These are phyloP conservation scores for Cladosporium phlei DNA, from an alignment of 2,329 filamentous ascomycete genomes.

Conservation along the genomic window DNA sequence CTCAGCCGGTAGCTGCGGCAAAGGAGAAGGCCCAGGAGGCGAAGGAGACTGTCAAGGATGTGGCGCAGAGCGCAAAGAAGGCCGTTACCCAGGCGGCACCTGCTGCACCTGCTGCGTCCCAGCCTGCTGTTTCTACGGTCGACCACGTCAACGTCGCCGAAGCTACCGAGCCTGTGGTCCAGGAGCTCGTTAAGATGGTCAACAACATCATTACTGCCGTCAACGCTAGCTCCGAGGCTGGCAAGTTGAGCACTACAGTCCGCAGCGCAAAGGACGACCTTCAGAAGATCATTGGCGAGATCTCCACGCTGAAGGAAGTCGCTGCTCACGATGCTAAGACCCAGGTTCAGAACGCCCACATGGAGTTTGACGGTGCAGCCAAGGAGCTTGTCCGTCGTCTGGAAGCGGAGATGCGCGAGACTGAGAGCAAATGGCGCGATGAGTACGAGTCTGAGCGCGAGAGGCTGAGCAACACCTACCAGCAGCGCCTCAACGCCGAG, in stretches of 20 bases:
- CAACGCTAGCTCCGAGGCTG: conserved; percentile 75
- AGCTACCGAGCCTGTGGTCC: conserved; percentile 79
- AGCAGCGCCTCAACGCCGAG: conserved; percentile 72
- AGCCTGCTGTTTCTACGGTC: conserved; percentile 50
- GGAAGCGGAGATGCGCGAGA: conserved; percentile 72
- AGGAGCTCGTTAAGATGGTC: conserved; percentile 89
- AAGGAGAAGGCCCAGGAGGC: conserved; percentile 14
- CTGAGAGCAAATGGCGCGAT: conserved; percentile 76
- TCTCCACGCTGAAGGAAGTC: conserved; percentile 66
- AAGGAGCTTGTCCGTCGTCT: conserved; percentile 84
- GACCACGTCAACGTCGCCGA: conserved; percentile 71
- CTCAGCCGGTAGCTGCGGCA: conserved; percentile 41
- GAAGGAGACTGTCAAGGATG: conserved; percentile 24
- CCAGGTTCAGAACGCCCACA: conserved; percentile 65
- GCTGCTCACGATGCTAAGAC: conserved; percentile 67
- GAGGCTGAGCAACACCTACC: conserved; percentile 70
- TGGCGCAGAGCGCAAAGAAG: conserved; percentile 21
- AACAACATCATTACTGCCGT: conserved; percentile 94
- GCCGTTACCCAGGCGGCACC: not conserved
- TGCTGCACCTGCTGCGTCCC: conserved; percentile 39
- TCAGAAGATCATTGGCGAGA: conserved; percentile 70
- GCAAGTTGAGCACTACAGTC: conserved; percentile 73
- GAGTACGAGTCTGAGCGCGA: conserved; percentile 87
- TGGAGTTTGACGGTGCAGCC: conserved; percentile 81
- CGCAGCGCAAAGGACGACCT: conserved; percentile 82